These are phyloP conservation scores for Mucor velutinosus DNA, from an alignment of 371 early-diverging fungal genomes.

Conservation along the genomic window DNA sequence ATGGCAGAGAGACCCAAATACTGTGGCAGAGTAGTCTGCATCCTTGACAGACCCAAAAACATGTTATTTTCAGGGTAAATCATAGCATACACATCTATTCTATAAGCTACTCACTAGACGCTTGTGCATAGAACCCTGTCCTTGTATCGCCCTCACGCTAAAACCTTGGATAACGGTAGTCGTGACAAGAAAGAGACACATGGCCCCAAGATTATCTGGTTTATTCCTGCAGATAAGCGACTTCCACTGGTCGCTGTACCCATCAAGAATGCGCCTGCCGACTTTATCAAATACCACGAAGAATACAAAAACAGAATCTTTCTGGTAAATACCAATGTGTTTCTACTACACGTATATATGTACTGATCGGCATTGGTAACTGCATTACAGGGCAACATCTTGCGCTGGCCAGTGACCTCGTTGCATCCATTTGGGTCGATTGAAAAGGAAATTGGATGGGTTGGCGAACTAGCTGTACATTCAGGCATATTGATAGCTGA, in stretches of 20 bases:
- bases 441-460: conserved; percentile 43
- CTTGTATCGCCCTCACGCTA: conserved; percentile 31
- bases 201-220: conserved; percentile 55
- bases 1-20: conserved; percentile 20
- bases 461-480: conserved; percentile 42
- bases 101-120: no score
- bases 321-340: conserved; percentile 22
- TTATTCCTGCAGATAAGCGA: conserved; percentile 65
- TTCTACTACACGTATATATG: not conserved
- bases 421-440: conserved; percentile 47
- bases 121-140: conserved; percentile 28
- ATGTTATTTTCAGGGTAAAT: conserved; percentile 40
- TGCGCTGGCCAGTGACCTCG: conserved; percentile 45
- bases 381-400: conserved; percentile 31
- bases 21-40: conserved; percentile 39
- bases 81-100: not conserved
- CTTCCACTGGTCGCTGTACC: conserved; percentile 66
- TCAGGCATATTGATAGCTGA: conserved; percentile 39
- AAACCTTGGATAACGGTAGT: conserved; percentile 13
- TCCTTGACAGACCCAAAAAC: conserved; percentile 35
- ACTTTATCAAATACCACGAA: conserved; percentile 38
- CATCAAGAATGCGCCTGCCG: conserved; percentile 34
- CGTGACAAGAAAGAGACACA: conserved; percentile 26
- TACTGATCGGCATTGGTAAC: not conserved
- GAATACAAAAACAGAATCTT: conserved; percentile 42